Conservation (phyloP, 768 basidiomycete genomes). For the Leccinum incarnatum region DNA sequence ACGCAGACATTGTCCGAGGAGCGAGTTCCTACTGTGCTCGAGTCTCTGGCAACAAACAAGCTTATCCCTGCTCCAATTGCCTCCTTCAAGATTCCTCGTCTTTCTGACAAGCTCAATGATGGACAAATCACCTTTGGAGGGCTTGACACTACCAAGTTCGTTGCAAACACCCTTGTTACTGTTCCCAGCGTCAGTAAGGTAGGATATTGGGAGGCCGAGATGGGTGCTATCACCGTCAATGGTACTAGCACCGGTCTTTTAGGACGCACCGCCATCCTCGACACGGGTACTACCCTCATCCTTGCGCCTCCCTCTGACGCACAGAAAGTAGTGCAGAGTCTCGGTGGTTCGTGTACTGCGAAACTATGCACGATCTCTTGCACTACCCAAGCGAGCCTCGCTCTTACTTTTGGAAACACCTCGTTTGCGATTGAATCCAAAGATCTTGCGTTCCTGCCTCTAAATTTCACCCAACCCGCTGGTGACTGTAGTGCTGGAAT, state of each 20-base stretch:
- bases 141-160: slow-evolving; percentile 69
- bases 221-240: slow-evolving; percentile 60
- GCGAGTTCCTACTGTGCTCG: slow-evolving; percentile 62
- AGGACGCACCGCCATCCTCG: slow-evolving; percentile 68
- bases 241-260: slow-evolving; percentile 48
- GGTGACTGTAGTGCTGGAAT: slow-evolving; percentile 76
- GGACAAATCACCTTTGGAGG: slow-evolving; percentile 83
- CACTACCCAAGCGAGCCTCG: slow-evolving; percentile 48
- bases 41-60: slow-evolving; percentile 58
- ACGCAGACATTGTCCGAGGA: slow-evolving; percentile 62
- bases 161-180: slow-evolving; percentile 52
- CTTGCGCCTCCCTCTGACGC: slow-evolving; percentile 48
- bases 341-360: slow-evolving; percentile 50
- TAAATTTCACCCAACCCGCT: slow-evolving; percentile 45
- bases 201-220: slow-evolving; percentile 80
- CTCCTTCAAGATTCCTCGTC: slow-evolving; percentile 78
- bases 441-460: slow-evolving; percentile 60
- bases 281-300: slow-evolving; percentile 49
- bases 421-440: slow-evolving; percentile 62
- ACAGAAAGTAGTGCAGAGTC: slow-evolving; percentile 53
- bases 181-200: slow-evolving; percentile 58
- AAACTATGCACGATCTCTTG: slow-evolving; percentile 65
- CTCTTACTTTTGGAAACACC: slow-evolving; percentile 57
- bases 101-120: slow-evolving; percentile 60
- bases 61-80: slow-evolving; percentile 63